These are phyloP conservation scores for Pistacia integerrima DNA, from an alignment of 345 rosid genomes.

Conservation along the genomic window DNA sequence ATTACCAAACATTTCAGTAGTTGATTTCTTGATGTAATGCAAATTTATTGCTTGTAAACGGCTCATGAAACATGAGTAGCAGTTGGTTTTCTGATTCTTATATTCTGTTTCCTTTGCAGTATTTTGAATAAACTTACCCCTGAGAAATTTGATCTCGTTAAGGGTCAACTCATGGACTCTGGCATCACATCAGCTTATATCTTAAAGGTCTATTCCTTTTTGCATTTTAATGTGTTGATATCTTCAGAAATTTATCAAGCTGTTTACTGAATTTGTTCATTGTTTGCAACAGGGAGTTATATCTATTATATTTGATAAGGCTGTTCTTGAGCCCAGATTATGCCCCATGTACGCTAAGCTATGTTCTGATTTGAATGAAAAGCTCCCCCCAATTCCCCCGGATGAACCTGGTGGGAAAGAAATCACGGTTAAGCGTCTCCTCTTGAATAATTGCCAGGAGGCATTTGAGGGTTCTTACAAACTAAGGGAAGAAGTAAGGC, in stretches of 20 bases:
- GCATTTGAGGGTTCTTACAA: constrained; percentile 89
- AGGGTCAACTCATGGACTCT: constrained; percentile 93
- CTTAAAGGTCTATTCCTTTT: constrained; percentile 49
- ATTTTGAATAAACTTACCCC: constrained; percentile 94
- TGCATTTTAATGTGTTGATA: not conserved
- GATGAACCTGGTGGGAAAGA: constrained; percentile 88
- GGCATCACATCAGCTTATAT: constrained; percentile 91
- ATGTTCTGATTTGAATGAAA: constrained; percentile 76
- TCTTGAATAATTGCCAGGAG: constrained; percentile 87
- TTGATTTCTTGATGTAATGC: not conserved
- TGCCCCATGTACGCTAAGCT: constrained; percentile 92
- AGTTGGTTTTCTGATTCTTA: not conserved
- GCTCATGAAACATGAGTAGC: not conserved
- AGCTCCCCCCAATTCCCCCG: constrained; percentile 79
- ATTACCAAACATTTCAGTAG: not conserved
- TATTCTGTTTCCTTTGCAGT: constrained; percentile 39
- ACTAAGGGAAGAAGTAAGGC: constrained; percentile 72
- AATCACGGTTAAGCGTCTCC: constrained; percentile 81
- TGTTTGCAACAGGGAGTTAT: constrained; percentile 68
- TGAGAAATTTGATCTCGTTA: constrained; percentile 89
- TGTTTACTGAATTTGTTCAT: constrained; percentile 9
- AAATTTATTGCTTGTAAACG: not conserved
- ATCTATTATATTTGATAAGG: constrained; percentile 84
- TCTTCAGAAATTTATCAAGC: not conserved
- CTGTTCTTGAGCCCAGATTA: constrained; percentile 89